Base-by-base conservation (phyloP, 805 yeast species). In the Lachancea fermentati region DNA sequence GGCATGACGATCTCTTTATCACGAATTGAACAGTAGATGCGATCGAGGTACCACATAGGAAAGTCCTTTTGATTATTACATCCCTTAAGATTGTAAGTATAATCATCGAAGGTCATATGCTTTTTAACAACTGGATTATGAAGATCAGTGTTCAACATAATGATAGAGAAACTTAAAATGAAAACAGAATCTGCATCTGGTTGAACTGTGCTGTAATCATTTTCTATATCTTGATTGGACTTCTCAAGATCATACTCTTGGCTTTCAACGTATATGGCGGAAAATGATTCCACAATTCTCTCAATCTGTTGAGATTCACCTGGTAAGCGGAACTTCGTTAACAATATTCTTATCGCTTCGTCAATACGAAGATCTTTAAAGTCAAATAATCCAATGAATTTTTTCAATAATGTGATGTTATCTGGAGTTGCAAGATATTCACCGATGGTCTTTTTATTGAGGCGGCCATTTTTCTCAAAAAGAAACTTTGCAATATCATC, bases 231-330 rank as follows among this genome's bases (percentile, higher is more conserved):
- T 43, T 46, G 7, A 29, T 22, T 36, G 39, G 41, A 25, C 22
- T 41, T 46, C n/a, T 39, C 38, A 16, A 46, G 46, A 18, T 52
- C 57, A 35, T 66, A 65, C 5, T 65, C 64, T 54, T 81, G 86
- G 43, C 83, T 79, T 14, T 68, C 69, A 11, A 85, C 84, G 62
- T 86, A 93, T 43, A 85, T 76, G 31, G 78, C 80, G 2, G 95
- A 88, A 62, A 93, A 93, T 4, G 78, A 69, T 54, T 91, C 97
- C 19, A 93, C 82, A 12, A 91, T 77, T 53, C 96, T 74, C 60
- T 93, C 98, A 58, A 93, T 93, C 60, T 87, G 96, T 56, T 88
- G 97, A 0, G 97, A 84, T 64, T 93, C 99, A 44, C 99, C 99
- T 1, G 97, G 97, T 36, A 93, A 71, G 60, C 98, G 76, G 57